Evolutionary conservation across 2,329 filamentous ascomycete species (phyloP).

Genomic region (Hypoxylon sp.): DNA sequence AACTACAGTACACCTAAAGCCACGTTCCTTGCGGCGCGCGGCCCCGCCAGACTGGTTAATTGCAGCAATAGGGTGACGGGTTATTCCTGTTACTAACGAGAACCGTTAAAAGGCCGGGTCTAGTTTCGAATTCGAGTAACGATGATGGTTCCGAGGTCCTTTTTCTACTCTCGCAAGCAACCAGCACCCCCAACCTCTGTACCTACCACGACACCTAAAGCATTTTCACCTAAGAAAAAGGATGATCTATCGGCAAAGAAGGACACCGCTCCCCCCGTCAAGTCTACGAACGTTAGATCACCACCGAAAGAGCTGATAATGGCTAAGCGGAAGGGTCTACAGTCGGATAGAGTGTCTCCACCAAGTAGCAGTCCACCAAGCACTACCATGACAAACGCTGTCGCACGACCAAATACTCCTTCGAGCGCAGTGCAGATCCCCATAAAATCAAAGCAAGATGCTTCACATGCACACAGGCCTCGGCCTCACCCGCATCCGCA

Average conservation of each 20-base stretch:
- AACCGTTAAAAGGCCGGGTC: slow-evolving; percentile 39
- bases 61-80: slow-evolving; percentile 40
- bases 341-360: slow-evolving; percentile 47
- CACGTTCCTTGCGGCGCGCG: slow-evolving; percentile 37
- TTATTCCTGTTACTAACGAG: slow-evolving; percentile 46
- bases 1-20: slow-evolving; percentile 26
- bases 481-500: slow-evolving; percentile 56
- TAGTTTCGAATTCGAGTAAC: slow-evolving; percentile 44
- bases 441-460: slow-evolving; percentile 58
- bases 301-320: slow-evolving; percentile 45
- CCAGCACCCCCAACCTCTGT: slow-evolving; percentile 43
- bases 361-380: slow-evolving; percentile 49
- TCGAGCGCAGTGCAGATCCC: slow-evolving; percentile 71
- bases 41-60: slow-evolving; percentile 38
- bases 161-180: slow-evolving; percentile 56
- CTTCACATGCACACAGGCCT: slow-evolving; percentile 54
- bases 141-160: slow-evolving; percentile 60
- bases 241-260: slow-evolving; percentile 50
- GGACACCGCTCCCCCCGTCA: slow-evolving; percentile 40
- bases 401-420: slow-evolving; percentile 57
- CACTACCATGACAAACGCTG: slow-evolving; percentile 52
- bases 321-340: slow-evolving; percentile 50
- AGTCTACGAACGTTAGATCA: slow-evolving; percentile 44
- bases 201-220: slow-evolving; percentile 39
- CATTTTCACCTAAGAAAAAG: slow-evolving; percentile 49